Conservation (phyloP, 2,329 filamentous ascomycete genomes). For the Juglanconis sp. region DNA sequence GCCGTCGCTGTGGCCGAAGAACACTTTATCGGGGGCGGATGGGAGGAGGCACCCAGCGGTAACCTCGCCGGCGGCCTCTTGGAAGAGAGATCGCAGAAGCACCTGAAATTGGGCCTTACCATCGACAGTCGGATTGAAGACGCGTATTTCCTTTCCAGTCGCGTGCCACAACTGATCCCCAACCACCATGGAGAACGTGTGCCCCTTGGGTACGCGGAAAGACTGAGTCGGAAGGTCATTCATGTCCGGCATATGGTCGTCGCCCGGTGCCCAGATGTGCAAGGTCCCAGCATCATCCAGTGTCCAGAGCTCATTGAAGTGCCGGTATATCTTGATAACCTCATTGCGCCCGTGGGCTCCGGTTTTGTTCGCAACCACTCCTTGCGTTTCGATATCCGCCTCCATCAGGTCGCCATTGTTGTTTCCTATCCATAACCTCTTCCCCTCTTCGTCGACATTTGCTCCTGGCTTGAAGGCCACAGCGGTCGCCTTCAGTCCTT, state of each 20-base stretch:
- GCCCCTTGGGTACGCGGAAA: slow-evolving; percentile 74
- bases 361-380: slow-evolving; percentile 64
- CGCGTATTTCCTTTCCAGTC: slow-evolving; percentile 77
- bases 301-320: slow-evolving; percentile 89
- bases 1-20: slow-evolving; percentile 88
- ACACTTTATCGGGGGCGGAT: slow-evolving; percentile 73
- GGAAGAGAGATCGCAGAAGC: slow-evolving; percentile 65
- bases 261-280: slow-evolving; percentile 80
- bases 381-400: slow-evolving; percentile 74
- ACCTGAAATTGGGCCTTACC: slow-evolving; percentile 72
- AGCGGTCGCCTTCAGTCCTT: slow-evolving; percentile 77
- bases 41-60: slow-evolving; percentile 77
- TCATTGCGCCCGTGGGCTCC: slow-evolving; percentile 75
- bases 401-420: slow-evolving; percentile 86
- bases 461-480: slow-evolving; percentile 81
- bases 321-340: slow-evolving; percentile 79
- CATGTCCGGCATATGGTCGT: slow-evolving; percentile 68
- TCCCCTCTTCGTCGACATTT: slow-evolving; percentile 76
- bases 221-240: slow-evolving; percentile 67
- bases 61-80: slow-evolving; percentile 77
- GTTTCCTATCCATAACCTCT: slow-evolving; percentile 83
- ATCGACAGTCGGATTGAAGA: slow-evolving; percentile 72
- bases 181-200: slow-evolving; percentile 86
- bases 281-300: slow-evolving; percentile 85
- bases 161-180: slow-evolving; percentile 85